phyloP scores from a whole-genome alignment of 2,329 filamentous ascomycete genomes.

The Proliferodiscus dingleyae region DNA sequence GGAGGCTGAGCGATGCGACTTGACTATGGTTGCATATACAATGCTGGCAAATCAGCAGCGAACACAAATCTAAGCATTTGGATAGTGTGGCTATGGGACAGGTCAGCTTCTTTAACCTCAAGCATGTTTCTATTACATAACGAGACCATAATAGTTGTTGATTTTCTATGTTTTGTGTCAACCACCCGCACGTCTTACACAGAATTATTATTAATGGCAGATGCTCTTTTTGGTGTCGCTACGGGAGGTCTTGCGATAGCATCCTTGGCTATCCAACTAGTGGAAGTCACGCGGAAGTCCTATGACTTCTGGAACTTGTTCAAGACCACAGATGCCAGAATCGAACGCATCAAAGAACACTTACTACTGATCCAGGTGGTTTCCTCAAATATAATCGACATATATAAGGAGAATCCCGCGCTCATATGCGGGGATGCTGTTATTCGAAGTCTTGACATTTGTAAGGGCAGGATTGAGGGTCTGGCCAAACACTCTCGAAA shows the following conservation, averaged over 20 bases:
- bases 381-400: neutral
- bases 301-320: slow-evolving; percentile 5
- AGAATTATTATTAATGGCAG: neutral
- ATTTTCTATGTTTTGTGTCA: neutral
- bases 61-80: neutral
- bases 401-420: slow-evolving; percentile 1
- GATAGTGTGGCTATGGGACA: neutral
- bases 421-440: slow-evolving; percentile 6
- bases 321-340: neutral
- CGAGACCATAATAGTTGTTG: neutral
- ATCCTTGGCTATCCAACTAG: slow-evolving; percentile 9
- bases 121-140: neutral
- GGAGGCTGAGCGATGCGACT: neutral
- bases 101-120: neutral
- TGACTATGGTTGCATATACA: too few species aligned
- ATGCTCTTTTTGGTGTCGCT: slow-evolving; percentile 7
- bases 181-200: neutral
- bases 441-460: slow-evolving; percentile 2
- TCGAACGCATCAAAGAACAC: slow-evolving; percentile 12
- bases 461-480: slow-evolving; percentile 1
- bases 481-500: neutral
- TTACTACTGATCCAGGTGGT: slow-evolving; percentile 6
- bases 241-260: slow-evolving; percentile 7
- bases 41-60: neutral
- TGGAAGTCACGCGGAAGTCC: slow-evolving; percentile 6